phyloP scores from a whole-genome alignment of 768 basidiomycete genomes.

The Suillus alpinus region DNA sequence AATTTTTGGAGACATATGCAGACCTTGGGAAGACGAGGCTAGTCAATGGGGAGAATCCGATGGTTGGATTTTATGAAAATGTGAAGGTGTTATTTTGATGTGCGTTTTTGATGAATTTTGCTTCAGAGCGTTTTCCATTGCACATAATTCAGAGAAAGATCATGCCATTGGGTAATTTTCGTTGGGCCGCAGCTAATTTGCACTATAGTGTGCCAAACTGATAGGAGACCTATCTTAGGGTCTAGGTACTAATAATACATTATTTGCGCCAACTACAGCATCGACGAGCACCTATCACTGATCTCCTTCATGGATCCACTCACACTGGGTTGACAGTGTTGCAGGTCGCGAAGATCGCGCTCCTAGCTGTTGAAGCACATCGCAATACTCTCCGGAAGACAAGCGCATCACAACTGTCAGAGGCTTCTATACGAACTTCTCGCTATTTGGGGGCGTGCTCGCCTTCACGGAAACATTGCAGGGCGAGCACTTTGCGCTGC shows the following conservation, averaged over 20 bases:
- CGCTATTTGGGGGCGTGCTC: not conserved
- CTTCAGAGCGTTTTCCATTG: not conserved
- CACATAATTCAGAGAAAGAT: not conserved
- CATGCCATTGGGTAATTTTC: not conserved
- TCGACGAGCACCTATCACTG: not conserved
- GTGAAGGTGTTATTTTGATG: slow-evolving; percentile 86
- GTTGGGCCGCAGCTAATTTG: not conserved
- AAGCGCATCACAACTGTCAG: too few relatives aligned
- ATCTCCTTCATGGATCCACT: not conserved
- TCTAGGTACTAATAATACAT: not conserved
- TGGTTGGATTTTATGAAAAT: slow-evolving; percentile 89
- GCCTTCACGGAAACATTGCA: too few relatives aligned
- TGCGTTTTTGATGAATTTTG: not conserved
- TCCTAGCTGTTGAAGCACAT: not conserved
- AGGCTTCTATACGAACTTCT: not conserved
- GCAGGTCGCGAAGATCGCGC: not conserved
- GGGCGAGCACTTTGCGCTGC: not conserved
- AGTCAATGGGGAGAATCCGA: slow-evolving; percentile 82
- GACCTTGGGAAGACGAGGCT: slow-evolving; percentile 69
- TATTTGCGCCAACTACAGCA: not conserved
- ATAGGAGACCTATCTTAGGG: not conserved
- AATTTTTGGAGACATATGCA: slow-evolving; percentile 86
- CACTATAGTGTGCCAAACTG: not conserved
- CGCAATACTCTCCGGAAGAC: not conserved
- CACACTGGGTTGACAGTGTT: not conserved